phyloP scores from a whole-genome alignment of 2,329 filamentous ascomycete species.

The Mollisia scopiformis region DNA sequence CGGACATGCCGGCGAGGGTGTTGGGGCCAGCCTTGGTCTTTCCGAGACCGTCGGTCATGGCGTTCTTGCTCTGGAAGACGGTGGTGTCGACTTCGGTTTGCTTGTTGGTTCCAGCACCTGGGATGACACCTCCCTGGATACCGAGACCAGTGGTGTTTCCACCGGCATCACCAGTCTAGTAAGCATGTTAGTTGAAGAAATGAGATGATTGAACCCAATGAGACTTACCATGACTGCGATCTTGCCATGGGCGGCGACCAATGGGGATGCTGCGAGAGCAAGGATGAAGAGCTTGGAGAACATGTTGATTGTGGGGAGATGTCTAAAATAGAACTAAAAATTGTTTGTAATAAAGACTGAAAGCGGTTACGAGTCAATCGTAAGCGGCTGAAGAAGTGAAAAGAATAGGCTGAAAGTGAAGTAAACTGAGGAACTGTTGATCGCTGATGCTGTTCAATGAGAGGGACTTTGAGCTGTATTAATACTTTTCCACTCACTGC shows the following conservation, averaged over 20 bases:
- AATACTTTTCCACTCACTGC: constrained; percentile 25
- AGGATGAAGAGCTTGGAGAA: constrained; percentile 30
- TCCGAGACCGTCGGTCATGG: constrained; percentile 21
- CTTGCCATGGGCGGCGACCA: constrained; percentile 63
- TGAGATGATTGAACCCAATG: constrained; percentile 32
- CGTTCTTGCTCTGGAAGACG: constrained; percentile 40
- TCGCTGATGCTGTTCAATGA: constrained; percentile 31
- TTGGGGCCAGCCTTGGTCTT: constrained; percentile 19
- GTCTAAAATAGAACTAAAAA: constrained; percentile 13
- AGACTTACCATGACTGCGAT: constrained; percentile 46
- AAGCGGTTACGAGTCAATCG: constrained; percentile 36
- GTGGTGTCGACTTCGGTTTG: constrained; percentile 49
- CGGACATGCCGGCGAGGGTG: constrained; percentile 53
- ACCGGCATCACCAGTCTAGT: constrained; percentile 38
- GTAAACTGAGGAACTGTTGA: constrained; percentile 28
- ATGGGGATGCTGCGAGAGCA: constrained; percentile 52
- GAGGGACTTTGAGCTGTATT: constrained; percentile 28
- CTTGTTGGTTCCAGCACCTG: constrained; percentile 43
- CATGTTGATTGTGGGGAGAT: constrained; percentile 25
- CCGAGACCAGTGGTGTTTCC: constrained; percentile 48
- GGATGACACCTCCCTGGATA: constrained; percentile 45
- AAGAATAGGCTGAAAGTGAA: constrained; percentile 20
- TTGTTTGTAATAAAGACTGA: constrained; percentile 28
- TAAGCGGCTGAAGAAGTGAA: constrained; percentile 29
- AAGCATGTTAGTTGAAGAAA: constrained; percentile 33